Evolutionary conservation across 164 flowering plant genomes (phyloP), one percentile per base, ranked within the genome.

Genomic region (Chloranthus sessilifolius): DNA sequence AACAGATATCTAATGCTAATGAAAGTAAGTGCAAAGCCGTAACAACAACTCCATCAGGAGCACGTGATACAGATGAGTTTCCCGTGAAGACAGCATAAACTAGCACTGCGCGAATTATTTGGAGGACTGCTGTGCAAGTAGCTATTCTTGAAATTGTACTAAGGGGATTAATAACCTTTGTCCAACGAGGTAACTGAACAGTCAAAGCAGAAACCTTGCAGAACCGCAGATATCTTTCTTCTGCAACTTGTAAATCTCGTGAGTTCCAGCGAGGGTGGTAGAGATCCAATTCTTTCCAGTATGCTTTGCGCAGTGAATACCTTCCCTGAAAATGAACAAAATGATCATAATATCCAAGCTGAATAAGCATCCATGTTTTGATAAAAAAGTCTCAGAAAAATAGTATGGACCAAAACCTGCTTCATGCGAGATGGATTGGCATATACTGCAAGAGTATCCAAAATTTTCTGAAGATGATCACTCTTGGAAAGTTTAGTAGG

Each of bases 261-360:
- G 79, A 77, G 65, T 69, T 87, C 97, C 96, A 83, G 27, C 94
- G 95, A 44, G 92, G 96, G 53, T 87, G 90, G 66, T 89, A 94
- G 43, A 94, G 59, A 66, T 94, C 97, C 62, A 94, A 67, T 52
- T 94, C 96, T 63, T 82, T 78, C 97, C 97, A 94, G 60, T 43
- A 83, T 23, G 60, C 28, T 68, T 65, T 59, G 5, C 79, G 81
- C 53, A 94, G 63, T 35, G 95, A 84, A 73, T 89, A 94, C 74
- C 65, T 89, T 3, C 99, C 99, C 99, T 92, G 66, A 16, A 43
- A 58, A 48, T 56, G 16, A 22, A 36, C 3, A 38, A 19, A 16
- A 17, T 3, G 30, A 26, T 33, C 10, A 55, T 2, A 33, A 39
- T 25, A 55, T 10, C 7, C 5, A 9, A 36, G 4, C n/a, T 27